Percentiles rank a stretch among this genome's conserved stretches.
Conservation (phyloP, 2,329 filamentous ascomycete species). For the Alternaria sp. region DNA sequence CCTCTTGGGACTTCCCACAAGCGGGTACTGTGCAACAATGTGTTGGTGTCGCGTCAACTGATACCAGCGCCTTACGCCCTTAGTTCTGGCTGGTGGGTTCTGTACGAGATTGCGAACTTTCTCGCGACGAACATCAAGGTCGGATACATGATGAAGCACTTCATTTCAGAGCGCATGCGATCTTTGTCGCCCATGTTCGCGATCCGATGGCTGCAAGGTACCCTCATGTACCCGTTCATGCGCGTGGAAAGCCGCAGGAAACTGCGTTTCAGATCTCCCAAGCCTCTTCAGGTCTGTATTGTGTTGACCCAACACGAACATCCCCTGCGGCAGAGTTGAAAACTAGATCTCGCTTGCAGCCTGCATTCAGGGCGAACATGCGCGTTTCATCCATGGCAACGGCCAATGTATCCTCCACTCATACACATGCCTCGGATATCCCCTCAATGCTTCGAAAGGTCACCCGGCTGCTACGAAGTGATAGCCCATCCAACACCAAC, state of each 20-base stretch:
- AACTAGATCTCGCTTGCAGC: background rate
- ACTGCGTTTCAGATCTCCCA: background rate
- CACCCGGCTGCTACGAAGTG: background rate
- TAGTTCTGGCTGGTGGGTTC: background rate
- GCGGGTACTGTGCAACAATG: background rate
- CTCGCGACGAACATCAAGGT: background rate
- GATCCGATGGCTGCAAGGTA: background rate
- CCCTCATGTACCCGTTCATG: constrained; percentile 1
- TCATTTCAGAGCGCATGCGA: background rate
- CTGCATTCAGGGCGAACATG: background rate
- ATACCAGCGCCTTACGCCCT: background rate
- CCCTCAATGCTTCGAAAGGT: background rate
- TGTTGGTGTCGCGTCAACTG: background rate
- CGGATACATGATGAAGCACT: background rate
- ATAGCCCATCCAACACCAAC: background rate
- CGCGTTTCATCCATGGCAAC: background rate
- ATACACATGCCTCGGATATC: background rate
- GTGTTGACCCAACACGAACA: background rate
- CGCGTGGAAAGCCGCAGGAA: background rate
- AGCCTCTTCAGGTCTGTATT: background rate
- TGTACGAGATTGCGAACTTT: background rate
- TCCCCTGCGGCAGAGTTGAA: background rate
- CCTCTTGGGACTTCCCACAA: background rate
- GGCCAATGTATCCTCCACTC: background rate
- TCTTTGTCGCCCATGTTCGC: background rate